Evolutionary conservation across 129 eudicot species (phyloP), one percentile per base, ranked within the genome.

Genomic region (Ambrosia artemisiifolia): DNA sequence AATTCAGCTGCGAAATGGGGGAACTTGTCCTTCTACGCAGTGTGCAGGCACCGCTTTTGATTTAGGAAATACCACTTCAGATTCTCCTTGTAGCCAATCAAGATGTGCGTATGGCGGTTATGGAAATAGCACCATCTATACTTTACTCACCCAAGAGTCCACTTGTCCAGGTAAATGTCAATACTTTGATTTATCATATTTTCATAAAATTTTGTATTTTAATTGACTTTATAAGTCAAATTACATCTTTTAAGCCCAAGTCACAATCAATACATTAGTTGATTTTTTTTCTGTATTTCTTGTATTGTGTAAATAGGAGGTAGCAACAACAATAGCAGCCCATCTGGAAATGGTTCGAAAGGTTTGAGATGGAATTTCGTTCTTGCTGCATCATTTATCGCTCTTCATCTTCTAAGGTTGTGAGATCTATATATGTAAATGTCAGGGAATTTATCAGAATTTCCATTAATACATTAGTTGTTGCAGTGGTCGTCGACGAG

Each of bases 41-140:
- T 94, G 99, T 59, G 44, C 60, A 60, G 88, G 83, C 9, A 46
- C 72, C 61, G 32, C 73, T 51, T 70, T 82, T 11, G 65, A 33
- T 43, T 74, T 93, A 24, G 93, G 98, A 4, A 86, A 88, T 79
- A 53, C 71, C 16, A 83, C 88, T 0, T n/a, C 83, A 0, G 54
- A 50, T 64, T 82, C 95, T 11, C 67, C 70, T 60, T 94, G 98
- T 73, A 81, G 30, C 56, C 75, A 48, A 13, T 66, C 84, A 11
- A 83, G 87, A 44, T 94, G 99, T 68, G 84, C 89, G 11, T 94
- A 94, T 67, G 83, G 85, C 1, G 96, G 99, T 63, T 90, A 75
- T 69, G 63, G 16, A 50, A 59, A 78, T 70, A 77, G 69, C 61
- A 74, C 79, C 51, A 79, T 94, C 63, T 64, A 69, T 5, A 81